Conservation (phyloP, 345 rosid genomes). For the Gossypium herbaceum region DNA sequence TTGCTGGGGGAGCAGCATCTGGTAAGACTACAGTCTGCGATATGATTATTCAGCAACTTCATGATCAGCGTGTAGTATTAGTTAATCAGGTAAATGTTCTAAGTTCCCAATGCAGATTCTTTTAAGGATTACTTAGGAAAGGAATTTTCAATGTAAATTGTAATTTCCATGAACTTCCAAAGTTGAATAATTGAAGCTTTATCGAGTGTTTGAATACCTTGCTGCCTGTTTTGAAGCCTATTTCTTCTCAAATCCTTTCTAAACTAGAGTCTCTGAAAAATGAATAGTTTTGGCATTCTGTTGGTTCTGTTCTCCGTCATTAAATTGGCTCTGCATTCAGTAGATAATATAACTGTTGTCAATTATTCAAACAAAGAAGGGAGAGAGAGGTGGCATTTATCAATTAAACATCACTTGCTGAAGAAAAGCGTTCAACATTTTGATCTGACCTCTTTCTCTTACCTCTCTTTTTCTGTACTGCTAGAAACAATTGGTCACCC, state of each 20-base stretch:
- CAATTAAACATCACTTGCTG: neutral
- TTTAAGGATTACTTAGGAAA: neutral
- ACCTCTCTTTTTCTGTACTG: neutral
- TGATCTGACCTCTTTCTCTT: neutral
- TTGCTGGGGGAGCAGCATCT: constrained; percentile 97
- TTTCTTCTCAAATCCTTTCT: neutral
- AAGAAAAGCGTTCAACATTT: neutral
- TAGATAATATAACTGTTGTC: neutral
- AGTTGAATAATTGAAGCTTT: neutral
- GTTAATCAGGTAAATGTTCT: constrained; percentile 68
- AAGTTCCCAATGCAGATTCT: neutral
- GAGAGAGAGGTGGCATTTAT: neutral
- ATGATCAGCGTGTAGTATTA: constrained; percentile 97
- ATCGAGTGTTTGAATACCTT: neutral
- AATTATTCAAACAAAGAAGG: neutral
- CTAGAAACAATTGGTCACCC: neutral
- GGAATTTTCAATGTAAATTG: neutral
- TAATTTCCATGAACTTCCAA: neutral
- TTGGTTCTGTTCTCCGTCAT: neutral
- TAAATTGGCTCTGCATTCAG: neutral
- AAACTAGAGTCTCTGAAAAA: neutral
- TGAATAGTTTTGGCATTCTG: neutral
- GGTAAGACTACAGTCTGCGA: constrained; percentile 98
- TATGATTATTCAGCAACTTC: constrained; percentile 98
- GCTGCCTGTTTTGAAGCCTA: neutral